Evolutionary conservation across 768 basidiomycete species (phyloP).

Genomic region (Candolleomyces eurysporus): DNA sequence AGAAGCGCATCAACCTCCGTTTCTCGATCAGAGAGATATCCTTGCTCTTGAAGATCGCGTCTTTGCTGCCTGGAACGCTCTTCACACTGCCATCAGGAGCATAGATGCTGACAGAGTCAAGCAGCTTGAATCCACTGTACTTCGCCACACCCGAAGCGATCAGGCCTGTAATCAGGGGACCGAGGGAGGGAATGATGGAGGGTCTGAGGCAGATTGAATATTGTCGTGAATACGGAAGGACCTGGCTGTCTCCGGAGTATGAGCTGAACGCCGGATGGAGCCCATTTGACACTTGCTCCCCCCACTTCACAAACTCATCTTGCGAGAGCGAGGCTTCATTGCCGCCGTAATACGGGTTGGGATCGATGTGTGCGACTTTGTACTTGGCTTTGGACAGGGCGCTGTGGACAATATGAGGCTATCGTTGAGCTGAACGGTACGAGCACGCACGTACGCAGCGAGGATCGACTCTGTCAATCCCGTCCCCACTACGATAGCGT

Average conservation of each 20-base stretch:
- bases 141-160: slow-evolving; percentile 81
- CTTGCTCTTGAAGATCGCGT: slow-evolving; percentile 88
- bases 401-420: slow-evolving; percentile 38
- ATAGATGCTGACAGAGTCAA: slow-evolving; percentile 69
- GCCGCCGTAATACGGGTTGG: slow-evolving; percentile 82
- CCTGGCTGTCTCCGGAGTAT: slow-evolving; percentile 39
- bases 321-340: slow-evolving; percentile 79
- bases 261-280: slow-evolving; percentile 35
- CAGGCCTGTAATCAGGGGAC: slow-evolving; percentile 75
- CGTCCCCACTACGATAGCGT: slow-evolving; percentile 73
- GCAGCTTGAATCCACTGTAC: slow-evolving; percentile 87
- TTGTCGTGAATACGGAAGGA: slow-evolving; percentile 61
- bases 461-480: slow-evolving; percentile 81
- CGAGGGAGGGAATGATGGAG: slow-evolving; percentile 74
- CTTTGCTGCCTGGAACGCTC: slow-evolving; percentile 86
- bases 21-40: slow-evolving; percentile 79
- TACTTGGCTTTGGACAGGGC: slow-evolving; percentile 87
- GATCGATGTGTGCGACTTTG: slow-evolving; percentile 85
- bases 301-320: slow-evolving; percentile 77
- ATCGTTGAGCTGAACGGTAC: neutral
- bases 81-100: slow-evolving; percentile 44
- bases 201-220: slow-evolving; percentile 89
- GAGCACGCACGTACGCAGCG: slow-evolving; percentile 69
- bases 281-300: slow-evolving; percentile 32
- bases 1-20: slow-evolving; percentile 87